A percentile compares a stretch with the other conserved stretches of the same genome.
phyloP scores from a whole-genome alignment of 495 filamentous ascomycete genomes.

The Annulohypoxylon nitens region DNA sequence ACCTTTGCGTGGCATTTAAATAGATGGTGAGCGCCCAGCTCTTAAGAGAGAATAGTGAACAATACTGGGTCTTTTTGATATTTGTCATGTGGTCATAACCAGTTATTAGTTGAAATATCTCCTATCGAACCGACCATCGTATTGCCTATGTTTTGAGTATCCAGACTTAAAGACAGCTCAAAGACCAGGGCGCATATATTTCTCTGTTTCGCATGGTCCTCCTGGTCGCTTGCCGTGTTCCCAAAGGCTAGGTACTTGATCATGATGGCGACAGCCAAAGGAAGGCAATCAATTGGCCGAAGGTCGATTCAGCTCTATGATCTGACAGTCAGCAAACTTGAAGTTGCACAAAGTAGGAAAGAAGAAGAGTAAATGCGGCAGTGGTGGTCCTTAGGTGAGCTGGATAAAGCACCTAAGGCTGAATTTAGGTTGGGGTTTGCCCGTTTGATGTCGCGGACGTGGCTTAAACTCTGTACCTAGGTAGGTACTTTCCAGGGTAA shows the following conservation, averaged over 20 bases:
- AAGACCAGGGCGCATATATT: too few relatives aligned
- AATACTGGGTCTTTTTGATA: not conserved
- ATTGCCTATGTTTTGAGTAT: not conserved
- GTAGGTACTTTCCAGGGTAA: not conserved
- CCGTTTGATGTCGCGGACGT: not conserved
- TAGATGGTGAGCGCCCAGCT: not conserved
- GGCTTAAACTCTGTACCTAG: not conserved
- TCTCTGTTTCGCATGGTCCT: not conserved
- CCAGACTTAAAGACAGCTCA: not conserved
- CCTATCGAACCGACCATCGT: not conserved
- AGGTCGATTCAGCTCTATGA: not conserved
- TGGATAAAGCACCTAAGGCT: not conserved
- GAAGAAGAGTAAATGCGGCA: not conserved
- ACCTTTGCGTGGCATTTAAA: constrained; percentile 13
- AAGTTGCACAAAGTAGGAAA: not conserved
- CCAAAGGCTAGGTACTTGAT: not conserved
- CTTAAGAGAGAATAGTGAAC: not conserved
- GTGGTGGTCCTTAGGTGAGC: not conserved
- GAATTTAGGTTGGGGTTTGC: constrained; percentile 2
- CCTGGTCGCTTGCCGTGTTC: not conserved
- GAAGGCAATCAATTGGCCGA: not conserved
- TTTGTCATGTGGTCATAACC: not conserved
- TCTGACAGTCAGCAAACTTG: not conserved
- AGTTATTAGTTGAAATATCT: not conserved
- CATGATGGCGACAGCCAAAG: not conserved